Base-by-base conservation (phyloP, 1,284 basidiomycete species). In the Ganoderma leucocontextum region DNA sequence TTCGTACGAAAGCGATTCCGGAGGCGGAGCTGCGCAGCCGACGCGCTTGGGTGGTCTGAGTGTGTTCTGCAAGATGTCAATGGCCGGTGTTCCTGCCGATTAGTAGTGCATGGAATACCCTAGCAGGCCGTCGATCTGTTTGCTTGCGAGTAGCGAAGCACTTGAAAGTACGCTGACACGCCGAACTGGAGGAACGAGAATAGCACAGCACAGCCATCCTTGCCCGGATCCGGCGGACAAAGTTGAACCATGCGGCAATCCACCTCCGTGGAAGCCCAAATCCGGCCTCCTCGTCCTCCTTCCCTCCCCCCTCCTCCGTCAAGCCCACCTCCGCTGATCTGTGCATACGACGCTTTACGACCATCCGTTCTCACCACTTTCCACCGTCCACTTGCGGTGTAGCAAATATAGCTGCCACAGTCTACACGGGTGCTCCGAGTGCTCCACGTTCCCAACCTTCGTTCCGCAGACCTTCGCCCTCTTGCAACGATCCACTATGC, bases 401-500 rank as follows among this genome's bases (percentile, higher is more conserved):
- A 60, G 38, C 58, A 41, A 41, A 22, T 22, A 60, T 25, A 60
- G 58, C 38, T 41, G 22, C 22, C 58, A 60, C 36, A 60, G 17
- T 15, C 38, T 60, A 29, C 36, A 41, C 60, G 41, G 60, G 72
- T 73, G 72, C 69, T 67, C 65, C 70, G 39, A 47, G 59, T 49
- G 58, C 63, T 49, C 67, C 62, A 65, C 49, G 41, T 68, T 64
- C 69, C 49, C 71, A 67, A 52, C 53, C 55, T 35, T 58, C 62
- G 55, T 44, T 53, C 33, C 36, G 25, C 41, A 47, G 13, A 22
- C 42, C 25, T 8, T 42, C 60, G 64, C 65, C 63, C 38, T 39
- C 35, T 35, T 62, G 60, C 60, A 42, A 66, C 60, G 60, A 59
- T 52, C 64, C 71, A 66, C 70, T 69, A 83, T 83, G 82, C 77